Base-by-base conservation (phyloP, 345 rosid genomes). In the Moricandia arvensis region DNA sequence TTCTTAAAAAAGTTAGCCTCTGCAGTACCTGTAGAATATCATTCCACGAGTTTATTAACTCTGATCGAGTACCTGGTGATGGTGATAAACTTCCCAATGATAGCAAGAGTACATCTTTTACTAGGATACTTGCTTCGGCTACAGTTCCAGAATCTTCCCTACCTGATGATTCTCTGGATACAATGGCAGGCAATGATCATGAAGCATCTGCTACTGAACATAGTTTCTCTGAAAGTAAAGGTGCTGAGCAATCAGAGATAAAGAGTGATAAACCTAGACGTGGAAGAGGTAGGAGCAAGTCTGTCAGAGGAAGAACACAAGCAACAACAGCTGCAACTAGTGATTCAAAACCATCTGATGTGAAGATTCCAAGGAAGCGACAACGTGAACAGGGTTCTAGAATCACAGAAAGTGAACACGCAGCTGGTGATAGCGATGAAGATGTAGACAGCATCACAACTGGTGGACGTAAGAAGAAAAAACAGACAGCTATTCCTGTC, bases 391-490 rank as follows among this genome's bases (percentile, higher is more conserved):
- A 47, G 53, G 53, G 53, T n/a, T 47, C 53, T n/a, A 47, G 53
- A 47, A 47, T 47, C 53, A 47, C 53, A n/a, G 53, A 47, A 47
- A 47, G 53, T 47, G 53, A 47, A 47, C 53, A 47, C 17, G 79
- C 83, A 75, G 90, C 69, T 66, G 87, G 81, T 63, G 89, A 90
- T 55, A 89, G 95, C 24, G 91, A 89, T 71, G 95, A 82, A 8
- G 81, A 47, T 65, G 86, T 89, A 53, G 93, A 83, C 59, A 91
- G 93, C 82, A 77, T 86, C 61, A 77, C 87, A 55, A 69, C 82
- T 66, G 85, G 87, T 80, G 89, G 90, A 69, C 86, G 80, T 58
- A 86, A 84, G 89, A 91, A 87, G 83, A 86, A 84, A 79, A 86
- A 69, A 69, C 94, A 86, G 69, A 80, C 71, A 35, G 79, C 75